Conservation (phyloP, 1,139 yeast species). For the Yamadazyma atmosphaerica region DNA sequence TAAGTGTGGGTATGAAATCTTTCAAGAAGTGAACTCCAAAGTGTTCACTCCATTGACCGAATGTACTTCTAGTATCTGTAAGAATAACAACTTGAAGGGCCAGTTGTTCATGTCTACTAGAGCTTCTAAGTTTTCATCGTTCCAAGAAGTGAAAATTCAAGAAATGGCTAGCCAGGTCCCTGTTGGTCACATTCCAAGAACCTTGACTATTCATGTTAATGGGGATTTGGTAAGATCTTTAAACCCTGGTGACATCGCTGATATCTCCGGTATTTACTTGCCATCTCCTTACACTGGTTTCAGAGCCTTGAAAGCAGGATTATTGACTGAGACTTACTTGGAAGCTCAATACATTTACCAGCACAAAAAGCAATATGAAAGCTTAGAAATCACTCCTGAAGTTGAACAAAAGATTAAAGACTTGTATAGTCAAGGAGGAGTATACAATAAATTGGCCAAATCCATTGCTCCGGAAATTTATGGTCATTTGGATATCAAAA, state of each 20-base stretch:
- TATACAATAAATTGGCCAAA: slow-evolving; percentile 76
- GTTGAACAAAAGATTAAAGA: slow-evolving; percentile 55
- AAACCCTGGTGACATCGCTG: slow-evolving; percentile 95
- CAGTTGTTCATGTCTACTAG: slow-evolving; percentile 91
- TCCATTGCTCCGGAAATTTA: slow-evolving; percentile 98
- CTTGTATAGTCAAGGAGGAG: slow-evolving; percentile 58
- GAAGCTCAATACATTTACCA: slow-evolving; percentile 86
- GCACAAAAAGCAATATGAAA: slow-evolving; percentile 85
- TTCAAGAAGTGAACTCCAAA: slow-evolving; percentile 88
- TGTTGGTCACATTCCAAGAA: slow-evolving; percentile 94
- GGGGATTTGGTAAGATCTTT: slow-evolving; percentile 86
- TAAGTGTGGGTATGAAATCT: slow-evolving; percentile 93
- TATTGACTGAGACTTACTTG: slow-evolving; percentile 89
- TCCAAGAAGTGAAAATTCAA: slow-evolving; percentile 94
- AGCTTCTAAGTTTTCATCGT: slow-evolving; percentile 92
- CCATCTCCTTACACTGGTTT: slow-evolving; percentile 97
- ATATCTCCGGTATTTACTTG: slow-evolving; percentile 85
- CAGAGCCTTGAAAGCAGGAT: slow-evolving; percentile 87
- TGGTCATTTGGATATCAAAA: slow-evolving; percentile 92
- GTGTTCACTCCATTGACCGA: slow-evolving; percentile 83
- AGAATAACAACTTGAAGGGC: slow-evolving; percentile 78
- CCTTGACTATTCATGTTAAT: slow-evolving; percentile 78
- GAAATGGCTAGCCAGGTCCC: slow-evolving; percentile 97
- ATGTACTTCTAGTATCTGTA: slow-evolving; percentile 82
- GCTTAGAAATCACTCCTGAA: slow-evolving; percentile 57